Conservation (phyloP, 106 monocot genomes). For the Acanthochlamys bracteata region DNA sequence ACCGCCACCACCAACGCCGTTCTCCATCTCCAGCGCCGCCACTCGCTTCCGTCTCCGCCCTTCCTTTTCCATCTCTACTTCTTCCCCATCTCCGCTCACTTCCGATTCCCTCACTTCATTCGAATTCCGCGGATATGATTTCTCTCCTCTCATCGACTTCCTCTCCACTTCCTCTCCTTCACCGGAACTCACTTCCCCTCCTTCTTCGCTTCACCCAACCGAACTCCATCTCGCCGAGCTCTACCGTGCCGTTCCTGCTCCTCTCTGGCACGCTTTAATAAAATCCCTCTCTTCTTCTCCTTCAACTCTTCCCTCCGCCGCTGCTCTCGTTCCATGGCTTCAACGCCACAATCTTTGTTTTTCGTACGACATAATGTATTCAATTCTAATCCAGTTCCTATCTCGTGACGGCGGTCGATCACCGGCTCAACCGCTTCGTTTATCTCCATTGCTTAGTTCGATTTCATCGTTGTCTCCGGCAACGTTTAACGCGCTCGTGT, state of each 20-base stretch:
- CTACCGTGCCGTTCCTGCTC: conserved; percentile 50
- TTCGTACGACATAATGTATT: conserved; percentile 72
- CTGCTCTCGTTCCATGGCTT: conserved; percentile 53
- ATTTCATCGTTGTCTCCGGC: conserved; percentile 48
- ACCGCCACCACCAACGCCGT: conserved; percentile 1
- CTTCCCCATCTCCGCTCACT: background rate
- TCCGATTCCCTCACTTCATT: conserved; percentile 6
- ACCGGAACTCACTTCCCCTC: background rate
- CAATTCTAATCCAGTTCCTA: conserved; percentile 76
- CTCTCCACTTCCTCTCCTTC: conserved; percentile 18
- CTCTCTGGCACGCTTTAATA: conserved; percentile 46
- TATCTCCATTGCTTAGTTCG: conserved; percentile 13
- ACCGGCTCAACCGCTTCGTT: conserved; percentile 27
- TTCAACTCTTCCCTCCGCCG: conserved; percentile 28
- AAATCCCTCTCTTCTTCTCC: conserved; percentile 21
- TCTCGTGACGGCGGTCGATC: conserved; percentile 15
- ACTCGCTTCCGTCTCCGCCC: background rate
- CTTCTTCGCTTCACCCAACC: conserved; percentile 1
- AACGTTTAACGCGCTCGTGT: conserved; percentile 78
- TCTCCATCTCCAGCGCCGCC: conserved; percentile 4
- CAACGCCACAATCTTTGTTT: conserved; percentile 72
- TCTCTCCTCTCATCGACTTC: conserved; percentile 35
- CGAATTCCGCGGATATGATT: conserved; percentile 31
- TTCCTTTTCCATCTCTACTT: conserved; percentile 16
- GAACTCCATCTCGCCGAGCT: conserved; percentile 36